Base-by-base conservation (phyloP, 1,284 basidiomycete species). In the Rhodotorula sp. region DNA sequence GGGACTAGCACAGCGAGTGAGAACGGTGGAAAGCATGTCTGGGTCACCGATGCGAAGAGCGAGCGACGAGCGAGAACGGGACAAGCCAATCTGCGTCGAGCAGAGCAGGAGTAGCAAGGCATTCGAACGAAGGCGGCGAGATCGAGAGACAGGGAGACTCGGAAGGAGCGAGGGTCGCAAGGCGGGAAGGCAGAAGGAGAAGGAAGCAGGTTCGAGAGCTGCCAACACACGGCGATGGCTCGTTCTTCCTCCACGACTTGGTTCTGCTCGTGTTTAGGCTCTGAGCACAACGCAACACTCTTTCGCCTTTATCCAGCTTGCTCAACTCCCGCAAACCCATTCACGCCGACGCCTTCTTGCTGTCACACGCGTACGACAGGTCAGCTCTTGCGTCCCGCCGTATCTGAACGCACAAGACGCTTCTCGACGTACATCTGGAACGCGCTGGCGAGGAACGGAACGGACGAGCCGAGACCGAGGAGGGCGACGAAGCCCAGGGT, bases 401-500 rank as follows among this genome's bases (percentile, higher is more conserved):
- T 17, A 46, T 46, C 14, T 46, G 45, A 46, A 34, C 34, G 34
- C 34, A 34, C 34, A 34, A 34, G 34, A 34, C 34, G 34, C 34
- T 34, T 34, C 45, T 46, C 14, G 27, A 61, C 61, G 25, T 8
- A 63, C 62, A 55, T 10, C 53, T 55, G 45, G 45, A 48, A 63
- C 4, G 19, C 13, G 27, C 10, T 17, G 7, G 25, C 62, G 44
- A 63, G 44, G 62, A 63, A 63, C 1, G 62, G 62, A 9, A 27
- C 45, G 12, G 53, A 45, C 19, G 54, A 27, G 4, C 25, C 62
- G 62, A 55, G 3, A 12, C 45, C 9, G 41, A 23, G 19, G 27
- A 55, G 25, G 27, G 25, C 21, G 44, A 48, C 25, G 53, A 63
- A 63, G 25, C 53, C 62, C 53, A 55, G 13, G 25, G 62, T 63